phyloP scores from a whole-genome alignment of 192 early-diverging fungal genomes.

The Coemansia sp. region DNA sequence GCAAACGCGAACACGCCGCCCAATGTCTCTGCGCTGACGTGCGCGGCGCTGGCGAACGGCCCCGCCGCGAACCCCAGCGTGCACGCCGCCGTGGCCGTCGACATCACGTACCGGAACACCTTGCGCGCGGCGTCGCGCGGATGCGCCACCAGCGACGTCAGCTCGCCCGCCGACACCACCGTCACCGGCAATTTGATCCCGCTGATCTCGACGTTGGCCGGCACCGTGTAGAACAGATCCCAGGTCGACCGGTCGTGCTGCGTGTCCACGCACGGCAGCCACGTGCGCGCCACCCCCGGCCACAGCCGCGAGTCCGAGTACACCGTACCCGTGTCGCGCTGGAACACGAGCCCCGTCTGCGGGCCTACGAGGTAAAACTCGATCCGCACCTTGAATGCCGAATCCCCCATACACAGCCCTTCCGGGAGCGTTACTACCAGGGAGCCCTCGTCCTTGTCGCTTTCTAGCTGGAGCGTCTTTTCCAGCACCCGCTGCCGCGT shows the following conservation, averaged over 20 bases:
- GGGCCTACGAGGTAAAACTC: constrained; percentile 43
- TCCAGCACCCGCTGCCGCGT: constrained; percentile 22
- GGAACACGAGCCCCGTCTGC: constrained; percentile 30
- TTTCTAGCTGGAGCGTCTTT: constrained; percentile 9
- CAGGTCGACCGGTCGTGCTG: constrained; percentile 67
- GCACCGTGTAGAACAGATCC: constrained; percentile 73
- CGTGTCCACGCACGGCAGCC: constrained; percentile 77
- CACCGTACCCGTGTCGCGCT: constrained; percentile 17
- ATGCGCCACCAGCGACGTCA: constrained; percentile 61
- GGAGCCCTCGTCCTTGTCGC: constrained; percentile 10
- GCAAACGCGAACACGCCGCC: constrained; percentile 71
- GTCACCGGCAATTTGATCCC: constrained; percentile 27
- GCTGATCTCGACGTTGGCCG: constrained; percentile 27
- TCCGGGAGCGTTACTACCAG: constrained; percentile 22
- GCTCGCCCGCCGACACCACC: constrained; percentile 62
- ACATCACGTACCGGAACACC: constrained; percentile 65
- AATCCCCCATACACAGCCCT: constrained; percentile 1
- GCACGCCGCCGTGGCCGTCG: constrained; percentile 64
- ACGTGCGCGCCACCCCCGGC: constrained; percentile 64
- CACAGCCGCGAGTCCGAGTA: constrained; percentile 66
- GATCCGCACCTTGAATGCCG: constrained; percentile 18
- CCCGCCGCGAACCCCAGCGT: constrained; percentile 71
- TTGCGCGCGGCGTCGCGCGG: constrained; percentile 56
- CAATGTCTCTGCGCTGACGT: constrained; percentile 7
- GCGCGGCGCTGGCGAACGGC: constrained; percentile 51